phyloP scores from a whole-genome alignment of 2,329 filamentous ascomycete species.

The Fusarium sp. region DNA sequence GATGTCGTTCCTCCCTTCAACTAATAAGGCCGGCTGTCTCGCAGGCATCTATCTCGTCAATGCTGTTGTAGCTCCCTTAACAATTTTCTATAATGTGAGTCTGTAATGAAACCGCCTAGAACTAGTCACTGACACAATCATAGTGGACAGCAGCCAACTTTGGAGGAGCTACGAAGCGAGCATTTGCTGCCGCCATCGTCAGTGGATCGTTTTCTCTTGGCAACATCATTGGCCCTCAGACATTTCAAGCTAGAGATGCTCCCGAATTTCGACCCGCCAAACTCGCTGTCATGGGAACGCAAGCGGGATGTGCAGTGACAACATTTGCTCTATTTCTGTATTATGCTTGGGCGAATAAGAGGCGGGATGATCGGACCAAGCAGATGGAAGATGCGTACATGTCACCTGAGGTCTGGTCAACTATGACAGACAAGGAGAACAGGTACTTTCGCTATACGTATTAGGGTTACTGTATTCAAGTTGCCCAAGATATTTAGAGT shows the following conservation, averaged over 20 bases:
- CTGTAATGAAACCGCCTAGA: fast-evolving
- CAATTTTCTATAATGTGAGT: constrained; percentile 58
- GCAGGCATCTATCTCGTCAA: constrained; percentile 64
- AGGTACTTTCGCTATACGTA: constrained; percentile 65
- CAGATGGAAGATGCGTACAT: constrained; percentile 55
- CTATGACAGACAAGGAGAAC: constrained; percentile 68
- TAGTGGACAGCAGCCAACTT: constrained; percentile 63
- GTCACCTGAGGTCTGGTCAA: constrained; percentile 57
- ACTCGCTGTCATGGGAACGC: constrained; percentile 64
- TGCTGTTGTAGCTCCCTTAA: constrained; percentile 58
- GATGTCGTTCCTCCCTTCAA: constrained; percentile 63
- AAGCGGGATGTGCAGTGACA: constrained; percentile 55
- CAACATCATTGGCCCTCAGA: constrained; percentile 68
- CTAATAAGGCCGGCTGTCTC: constrained; percentile 58
- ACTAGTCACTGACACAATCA: background rate
- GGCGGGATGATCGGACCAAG: constrained; percentile 44
- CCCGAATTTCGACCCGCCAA: constrained; percentile 65
- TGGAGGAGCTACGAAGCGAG: constrained; percentile 63
- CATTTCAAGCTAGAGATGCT: constrained; percentile 63
- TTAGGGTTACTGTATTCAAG: constrained; percentile 19
- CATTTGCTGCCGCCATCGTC: constrained; percentile 61
- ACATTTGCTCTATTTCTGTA: constrained; percentile 60
- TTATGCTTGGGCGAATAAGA: constrained; percentile 62
- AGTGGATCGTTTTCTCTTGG: constrained; percentile 63
- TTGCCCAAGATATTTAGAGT: no score